Conservation (phyloP, 1,284 basidiomycete species). For the Malassezia yamatoensis region DNA sequence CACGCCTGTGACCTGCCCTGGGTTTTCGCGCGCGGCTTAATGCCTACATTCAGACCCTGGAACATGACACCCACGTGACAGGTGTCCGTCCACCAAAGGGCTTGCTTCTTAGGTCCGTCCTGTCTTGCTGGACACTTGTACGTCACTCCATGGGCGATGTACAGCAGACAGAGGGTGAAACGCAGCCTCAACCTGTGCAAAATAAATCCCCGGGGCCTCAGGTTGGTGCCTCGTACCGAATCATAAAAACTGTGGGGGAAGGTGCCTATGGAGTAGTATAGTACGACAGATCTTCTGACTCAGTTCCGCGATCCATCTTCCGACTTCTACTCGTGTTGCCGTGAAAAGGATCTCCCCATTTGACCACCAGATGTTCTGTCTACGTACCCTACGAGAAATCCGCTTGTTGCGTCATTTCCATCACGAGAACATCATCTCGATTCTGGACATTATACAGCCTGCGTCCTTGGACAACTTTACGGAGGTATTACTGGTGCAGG, state of each 20-base stretch:
- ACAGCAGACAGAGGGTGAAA: too few species aligned
- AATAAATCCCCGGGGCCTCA: neutral
- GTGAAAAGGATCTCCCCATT: slow-evolving; percentile 49
- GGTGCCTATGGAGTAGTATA: slow-evolving; percentile 51
- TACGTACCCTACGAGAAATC: slow-evolving; percentile 45
- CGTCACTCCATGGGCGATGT: too few species aligned
- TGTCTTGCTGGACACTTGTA: too few species aligned
- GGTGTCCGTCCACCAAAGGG: too few species aligned
- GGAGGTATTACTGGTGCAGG: slow-evolving; percentile 70
- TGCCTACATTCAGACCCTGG: too few species aligned
- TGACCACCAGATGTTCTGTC: slow-evolving; percentile 47
- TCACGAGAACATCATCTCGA: slow-evolving; percentile 42
- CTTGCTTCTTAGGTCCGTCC: too few species aligned
- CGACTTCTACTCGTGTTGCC: slow-evolving; percentile 45
- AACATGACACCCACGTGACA: too few species aligned
- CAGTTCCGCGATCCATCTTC: slow-evolving; percentile 48
- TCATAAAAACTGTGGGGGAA: slow-evolving; percentile 50
- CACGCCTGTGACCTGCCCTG: too few species aligned
- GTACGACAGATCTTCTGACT: slow-evolving; percentile 13
- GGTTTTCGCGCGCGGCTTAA: too few species aligned
- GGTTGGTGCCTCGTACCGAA: slow-evolving; percentile 23
- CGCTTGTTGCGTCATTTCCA: slow-evolving; percentile 46
- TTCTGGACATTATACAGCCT: slow-evolving; percentile 38
- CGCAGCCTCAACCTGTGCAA: too few species aligned
- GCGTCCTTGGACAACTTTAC: slow-evolving; percentile 71